Conservation (phyloP, 1,284 basidiomycete species). For the Heimioporus retisporus region DNA sequence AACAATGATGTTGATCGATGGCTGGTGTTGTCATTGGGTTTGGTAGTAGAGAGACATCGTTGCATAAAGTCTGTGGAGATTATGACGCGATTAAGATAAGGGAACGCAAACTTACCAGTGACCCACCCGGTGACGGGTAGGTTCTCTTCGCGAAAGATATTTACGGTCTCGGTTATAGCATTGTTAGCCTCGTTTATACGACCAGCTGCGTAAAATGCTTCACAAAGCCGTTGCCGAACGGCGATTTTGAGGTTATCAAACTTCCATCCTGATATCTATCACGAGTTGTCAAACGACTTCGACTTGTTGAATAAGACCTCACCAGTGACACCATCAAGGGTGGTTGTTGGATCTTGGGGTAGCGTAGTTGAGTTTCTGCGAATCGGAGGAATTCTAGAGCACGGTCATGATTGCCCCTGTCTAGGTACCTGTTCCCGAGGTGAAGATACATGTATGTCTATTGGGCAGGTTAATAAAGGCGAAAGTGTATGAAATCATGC, state of each 20-base stretch:
- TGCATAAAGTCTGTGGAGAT: not conserved
- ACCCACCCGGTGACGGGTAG: not conserved
- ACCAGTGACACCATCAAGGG: conserved; percentile 7
- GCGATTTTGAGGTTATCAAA: not conserved
- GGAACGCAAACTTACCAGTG: not conserved
- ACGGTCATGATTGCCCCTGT: not conserved
- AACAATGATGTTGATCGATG: not conserved
- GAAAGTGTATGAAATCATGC: not conserved
- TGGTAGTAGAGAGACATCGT: not conserved
- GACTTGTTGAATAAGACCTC: not conserved
- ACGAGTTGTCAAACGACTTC: too few species aligned
- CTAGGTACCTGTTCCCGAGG: not conserved
- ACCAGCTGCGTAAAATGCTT: not conserved
- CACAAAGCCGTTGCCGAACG: not conserved
- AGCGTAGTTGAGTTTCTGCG: not conserved
- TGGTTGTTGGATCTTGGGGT: not conserved
- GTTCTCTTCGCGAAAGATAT: not conserved
- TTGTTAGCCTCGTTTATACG: not conserved
- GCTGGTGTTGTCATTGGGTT: not conserved
- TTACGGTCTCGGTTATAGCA: not conserved
- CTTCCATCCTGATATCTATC: conserved; percentile 17
- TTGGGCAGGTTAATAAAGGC: not conserved
- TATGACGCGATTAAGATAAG: not conserved
- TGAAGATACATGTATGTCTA: conserved; percentile 15
- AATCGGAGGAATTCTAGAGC: conserved; percentile 9